Evolutionary conservation across 306 rosid species (phyloP).

Genomic region (Benincasa hispida): DNA sequence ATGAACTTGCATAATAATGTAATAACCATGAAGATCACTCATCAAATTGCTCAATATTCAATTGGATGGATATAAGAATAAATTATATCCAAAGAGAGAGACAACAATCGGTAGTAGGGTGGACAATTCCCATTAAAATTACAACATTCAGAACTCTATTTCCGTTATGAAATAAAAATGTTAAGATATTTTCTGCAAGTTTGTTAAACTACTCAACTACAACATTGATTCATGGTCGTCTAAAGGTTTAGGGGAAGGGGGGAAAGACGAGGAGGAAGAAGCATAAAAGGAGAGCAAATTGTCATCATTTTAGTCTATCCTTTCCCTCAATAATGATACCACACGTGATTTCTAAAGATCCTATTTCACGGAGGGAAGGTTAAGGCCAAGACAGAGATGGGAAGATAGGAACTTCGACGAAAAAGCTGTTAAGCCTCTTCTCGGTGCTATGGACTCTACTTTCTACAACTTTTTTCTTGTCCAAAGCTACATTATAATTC

Average conservation of each 20-base stretch:
- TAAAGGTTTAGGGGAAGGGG: too few species aligned
- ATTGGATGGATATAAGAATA: neutral
- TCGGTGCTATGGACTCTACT: neutral
- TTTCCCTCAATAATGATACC: too few species aligned
- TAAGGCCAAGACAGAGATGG: neutral
- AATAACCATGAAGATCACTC: neutral
- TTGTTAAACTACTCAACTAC: neutral
- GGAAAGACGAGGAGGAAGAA: too few species aligned
- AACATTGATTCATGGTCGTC: neutral
- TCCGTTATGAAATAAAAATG: neutral
- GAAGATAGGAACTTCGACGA: neutral
- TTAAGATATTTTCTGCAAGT: neutral
- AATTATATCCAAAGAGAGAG: neutral
- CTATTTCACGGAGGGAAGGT: neutral
- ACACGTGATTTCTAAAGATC: neutral
- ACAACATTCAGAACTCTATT: neutral
- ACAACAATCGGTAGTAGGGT: neutral
- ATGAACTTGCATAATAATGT: neutral
- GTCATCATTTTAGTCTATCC: too few species aligned
- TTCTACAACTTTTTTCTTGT: neutral
- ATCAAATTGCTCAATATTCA: neutral
- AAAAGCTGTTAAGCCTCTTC: neutral
- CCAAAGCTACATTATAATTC: neutral
- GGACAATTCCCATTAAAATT: neutral
- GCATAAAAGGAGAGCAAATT: neutral